Percentiles rank a stretch among this genome's conserved stretches.
phyloP scores from a whole-genome alignment of 805 yeast genomes.

The Yarrowia divulgata region DNA sequence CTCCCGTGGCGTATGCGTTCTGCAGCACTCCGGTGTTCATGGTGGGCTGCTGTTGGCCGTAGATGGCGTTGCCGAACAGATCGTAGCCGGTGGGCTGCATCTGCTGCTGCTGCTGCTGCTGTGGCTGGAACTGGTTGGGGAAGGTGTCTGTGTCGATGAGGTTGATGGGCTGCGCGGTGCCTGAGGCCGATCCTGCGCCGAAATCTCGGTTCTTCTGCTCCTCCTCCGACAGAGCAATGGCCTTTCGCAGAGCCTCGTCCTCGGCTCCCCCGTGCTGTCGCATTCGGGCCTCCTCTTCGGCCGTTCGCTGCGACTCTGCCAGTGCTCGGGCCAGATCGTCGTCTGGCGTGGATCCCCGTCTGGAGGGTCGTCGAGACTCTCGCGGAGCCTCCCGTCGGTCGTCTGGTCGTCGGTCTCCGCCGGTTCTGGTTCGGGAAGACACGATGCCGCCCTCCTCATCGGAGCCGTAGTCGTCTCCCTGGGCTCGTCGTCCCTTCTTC shows the following conservation, averaged over 20 bases:
- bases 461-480: conserved; percentile 28
- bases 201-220: conserved; percentile 69
- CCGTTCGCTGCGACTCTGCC: conserved; percentile 79
- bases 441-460: conserved; percentile 33
- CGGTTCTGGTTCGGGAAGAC: conserved; percentile 41
- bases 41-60: conserved; percentile 54
- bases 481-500: conserved; percentile 36
- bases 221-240: conserved; percentile 74
- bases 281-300: conserved; percentile 78
- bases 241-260: conserved; percentile 71
- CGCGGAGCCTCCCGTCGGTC: conserved; percentile 42
- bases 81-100: conserved; percentile 52
- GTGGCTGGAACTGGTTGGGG: conserved; percentile 52
- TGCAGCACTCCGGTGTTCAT: conserved; percentile 64
- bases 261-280: conserved; percentile 52
- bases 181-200: conserved; percentile 24
- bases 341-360: conserved; percentile 50
- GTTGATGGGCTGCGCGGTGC: conserved; percentile 41
- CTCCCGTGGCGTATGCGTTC: conserved; percentile 53
- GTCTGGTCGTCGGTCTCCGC: conserved; percentile 48
- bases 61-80: conserved; percentile 68
- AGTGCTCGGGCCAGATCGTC: conserved; percentile 81
- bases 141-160: conserved; percentile 49
- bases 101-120: conserved; percentile 51
- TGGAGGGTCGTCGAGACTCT: conserved; percentile 48